Percentiles rank a stretch among this genome's conserved stretches.
Conservation (phyloP, 2,329 filamentous ascomycete genomes). For the Colletotrichum sp. region DNA sequence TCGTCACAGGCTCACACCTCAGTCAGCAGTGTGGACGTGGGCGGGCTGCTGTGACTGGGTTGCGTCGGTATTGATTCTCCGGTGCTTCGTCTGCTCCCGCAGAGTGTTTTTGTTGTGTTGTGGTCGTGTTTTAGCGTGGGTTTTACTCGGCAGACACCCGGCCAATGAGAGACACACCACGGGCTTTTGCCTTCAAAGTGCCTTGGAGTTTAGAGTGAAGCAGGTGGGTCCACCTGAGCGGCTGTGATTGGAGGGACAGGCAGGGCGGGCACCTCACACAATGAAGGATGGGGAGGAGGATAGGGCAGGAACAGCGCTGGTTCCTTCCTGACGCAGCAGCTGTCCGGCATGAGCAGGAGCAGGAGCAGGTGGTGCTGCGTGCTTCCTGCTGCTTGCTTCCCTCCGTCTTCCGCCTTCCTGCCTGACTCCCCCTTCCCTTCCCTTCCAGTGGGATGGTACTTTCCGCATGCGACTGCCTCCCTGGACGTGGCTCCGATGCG, state of each 20-base stretch:
- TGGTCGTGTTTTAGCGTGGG: constrained; percentile 7
- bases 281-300: not conserved
- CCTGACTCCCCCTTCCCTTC: not conserved
- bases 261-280: not conserved
- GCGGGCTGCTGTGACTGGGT: not conserved
- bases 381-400: not conserved
- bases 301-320: not conserved
- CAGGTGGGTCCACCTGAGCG: not conserved
- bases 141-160: not conserved
- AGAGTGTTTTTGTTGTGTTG: not conserved
- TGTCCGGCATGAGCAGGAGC: not conserved
- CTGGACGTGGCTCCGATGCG: not conserved
- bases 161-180: not conserved
- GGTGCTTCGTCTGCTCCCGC: not conserved
- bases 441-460: not conserved
- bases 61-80: not conserved
- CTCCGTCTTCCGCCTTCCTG: not conserved
- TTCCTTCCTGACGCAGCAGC: not conserved
- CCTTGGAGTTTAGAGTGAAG: not conserved
- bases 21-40: not conserved
- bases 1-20: not conserved
- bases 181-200: not conserved
- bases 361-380: not conserved
- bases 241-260: not conserved
- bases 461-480: not conserved